Base-by-base conservation (phyloP, 768 basidiomycete genomes). In the Hygrophorus pudorinus region DNA sequence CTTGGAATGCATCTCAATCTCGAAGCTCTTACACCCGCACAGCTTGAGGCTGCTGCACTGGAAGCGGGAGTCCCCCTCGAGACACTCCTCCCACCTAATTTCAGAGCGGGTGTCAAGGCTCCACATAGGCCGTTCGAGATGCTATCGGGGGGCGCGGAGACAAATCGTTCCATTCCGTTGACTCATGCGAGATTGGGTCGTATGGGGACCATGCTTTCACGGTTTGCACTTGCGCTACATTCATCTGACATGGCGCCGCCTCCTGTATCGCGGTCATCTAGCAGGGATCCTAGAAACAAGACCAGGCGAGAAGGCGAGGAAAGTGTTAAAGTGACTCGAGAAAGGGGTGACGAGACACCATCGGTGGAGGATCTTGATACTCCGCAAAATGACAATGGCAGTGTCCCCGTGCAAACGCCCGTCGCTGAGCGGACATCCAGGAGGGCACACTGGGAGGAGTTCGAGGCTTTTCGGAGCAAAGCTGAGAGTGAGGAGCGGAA, bases 1-100 rank as follows among this genome's bases (percentile, higher is more conserved):
- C 66, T 58, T 16, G 72, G 73, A 9, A 77, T 72, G 69, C 72
- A 72, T 48, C 63, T 88, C 11, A 85, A 87, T 55, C 51, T 83
- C 30, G 72, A 75, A 48, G 81, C 70, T 4, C 65, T 88, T 36
- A 65, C 72, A 10, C 64, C 64, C 24, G 59, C 59, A 6, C 72
- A 82, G 57, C 66, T 82, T 10, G 72, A 81, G 47, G 69, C 67
- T 14, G 76, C 81, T 2, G 78, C 81, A 3, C 64, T 78, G 51
- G 85, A 86, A 57, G 78, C 81, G 3, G 81, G 81, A 2, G 74
- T 77, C 0, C 71, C 81, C 1, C 65, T 81, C 1, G 62, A 66
- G 30, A 67, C 64, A 27, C 64, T 83, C 3, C 57, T 79, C 2
- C 75, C 75, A 2, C 56, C 58, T 5, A 58, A 57, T 18, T 64